Percentiles rank a stretch among this genome's conserved stretches.
Evolutionary conservation across 768 basidiomycete genomes (phyloP).

Genomic region (Lactarius trivialis): DNA sequence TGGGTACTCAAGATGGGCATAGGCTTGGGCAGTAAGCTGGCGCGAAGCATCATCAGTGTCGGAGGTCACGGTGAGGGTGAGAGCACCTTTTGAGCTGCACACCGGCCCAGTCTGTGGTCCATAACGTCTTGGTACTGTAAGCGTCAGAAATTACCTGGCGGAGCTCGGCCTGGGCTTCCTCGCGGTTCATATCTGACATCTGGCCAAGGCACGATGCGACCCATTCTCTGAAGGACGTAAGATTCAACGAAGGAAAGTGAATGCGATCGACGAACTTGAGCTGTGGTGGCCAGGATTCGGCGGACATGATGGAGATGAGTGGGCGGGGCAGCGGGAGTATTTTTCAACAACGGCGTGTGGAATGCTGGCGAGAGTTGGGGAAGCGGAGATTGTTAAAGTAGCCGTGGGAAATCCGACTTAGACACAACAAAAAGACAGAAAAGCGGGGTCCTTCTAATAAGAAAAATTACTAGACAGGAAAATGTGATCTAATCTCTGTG

Average conservation of each 20-base stretch:
- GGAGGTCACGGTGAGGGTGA: slow-evolving; percentile 9
- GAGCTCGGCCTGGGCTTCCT: slow-evolving; percentile 87
- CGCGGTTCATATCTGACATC: slow-evolving; percentile 82
- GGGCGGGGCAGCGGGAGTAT: too few species aligned
- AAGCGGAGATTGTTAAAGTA: neutral
- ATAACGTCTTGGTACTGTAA: slow-evolving; percentile 74
- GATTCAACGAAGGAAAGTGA: slow-evolving; percentile 18
- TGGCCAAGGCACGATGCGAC: slow-evolving; percentile 89
- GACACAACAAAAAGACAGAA: neutral
- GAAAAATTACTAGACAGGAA: slow-evolving; percentile 14
- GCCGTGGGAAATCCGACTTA: slow-evolving; percentile 5
- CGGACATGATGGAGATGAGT: slow-evolving; percentile 43
- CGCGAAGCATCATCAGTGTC: slow-evolving; percentile 4
- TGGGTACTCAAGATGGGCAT: slow-evolving; percentile 34
- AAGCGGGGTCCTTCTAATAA: neutral
- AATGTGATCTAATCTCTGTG: slow-evolving; percentile 8
- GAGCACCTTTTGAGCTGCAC: slow-evolving; percentile 81
- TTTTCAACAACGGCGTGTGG: neutral
- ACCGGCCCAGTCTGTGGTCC: slow-evolving; percentile 91
- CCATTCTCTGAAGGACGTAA: slow-evolving; percentile 63
- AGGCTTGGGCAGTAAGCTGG: slow-evolving; percentile 57
- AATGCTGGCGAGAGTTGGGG: neutral
- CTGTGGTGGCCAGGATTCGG: slow-evolving; percentile 75
- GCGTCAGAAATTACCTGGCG: slow-evolving; percentile 95
- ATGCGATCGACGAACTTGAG: slow-evolving; percentile 49